Base-by-base conservation (phyloP, 345 rosid genomes). In the Diplotaxis tenuifolia region DNA sequence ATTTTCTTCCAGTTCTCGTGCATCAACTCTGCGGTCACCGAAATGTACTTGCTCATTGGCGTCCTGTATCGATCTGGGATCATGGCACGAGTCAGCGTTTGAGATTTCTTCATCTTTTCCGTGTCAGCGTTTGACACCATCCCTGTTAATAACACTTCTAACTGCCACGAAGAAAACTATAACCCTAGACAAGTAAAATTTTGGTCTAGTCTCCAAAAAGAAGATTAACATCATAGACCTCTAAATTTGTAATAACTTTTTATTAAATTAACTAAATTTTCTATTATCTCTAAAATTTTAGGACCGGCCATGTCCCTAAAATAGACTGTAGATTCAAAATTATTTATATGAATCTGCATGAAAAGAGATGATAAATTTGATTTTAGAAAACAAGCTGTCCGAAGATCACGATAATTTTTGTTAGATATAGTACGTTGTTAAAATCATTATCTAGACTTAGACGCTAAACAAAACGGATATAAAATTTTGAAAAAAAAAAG, bases 71-170 rank as follows among this genome's bases (percentile, higher is more conserved):
- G 78, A 58, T 76, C 80, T 1, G 99, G 98, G 68, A 95, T 88
- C 99, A 95, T 95, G 12, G 93, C 85, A 25, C 60, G 87, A 20
- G 99, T 79, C 18, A 95, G 85, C 27, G 78, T 62, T 14, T 81
- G 71, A n/a, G 86, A 73, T 58, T 61, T 83, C 67, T 59, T 77
- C 36, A 75, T 22, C 62, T 82, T 78, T 5, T 70, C 68, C 9
- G 64, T 57, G 25, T 77, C 75, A 1, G 85, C 83, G 9, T 86
- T 89, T 70, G 77, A 75, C 65, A 86, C 94, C 92, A 92, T 86
- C 62, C 88, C 96, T 40, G 90, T 84, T 20, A 95, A 80, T 22
- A 95, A 81, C 56, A 82, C 73, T 64, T 95, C 98, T n/a, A 95
- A 80, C 78, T 95, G 98, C 98, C 98, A 92, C 80, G n/a, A n/a